Evolutionary conservation across 2,329 filamentous ascomycete genomes (phyloP), one percentile per base, ranked within the genome.

Genomic region (Falciphora oryzae): DNA sequence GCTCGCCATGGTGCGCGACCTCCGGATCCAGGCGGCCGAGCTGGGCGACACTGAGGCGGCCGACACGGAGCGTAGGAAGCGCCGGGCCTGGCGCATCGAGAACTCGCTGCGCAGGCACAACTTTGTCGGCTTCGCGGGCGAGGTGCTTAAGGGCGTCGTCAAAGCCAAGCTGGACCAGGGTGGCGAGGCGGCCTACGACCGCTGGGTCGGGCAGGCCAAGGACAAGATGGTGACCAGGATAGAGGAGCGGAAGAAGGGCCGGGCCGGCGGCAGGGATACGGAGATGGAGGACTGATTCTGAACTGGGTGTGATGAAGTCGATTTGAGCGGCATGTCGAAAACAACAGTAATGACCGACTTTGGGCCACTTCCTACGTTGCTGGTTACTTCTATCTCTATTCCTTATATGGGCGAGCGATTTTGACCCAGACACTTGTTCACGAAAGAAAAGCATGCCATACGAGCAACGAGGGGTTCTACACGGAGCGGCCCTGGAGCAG

Each of bases 101-200:
- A 99, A 99, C 77, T 90, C 93, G 14, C 81, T 99, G 72, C 81
- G 95, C 66, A 82, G 91, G 71, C 94, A 97, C 77, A 99, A 99
- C 77, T 99, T 99, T 79, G 91, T 99, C 0, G 94, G 93, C 0
- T 97, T 99, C 72, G 90, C 94, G 3, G 93, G 92, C 16, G 93
- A 97, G 80, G 82, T 97, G 66, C 79, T 97, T 70, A 96, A 95
- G 81, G 90, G 88, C 0, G 94, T 97, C 4, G 90, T 92, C n/a
- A 82, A 78, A 68, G 76, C 79, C 67, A 97, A 96, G 81, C 74
- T 96, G 57, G 80, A 82, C 66, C 83, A 89, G 68, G 89, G 85
- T 0, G 57, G 28, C 16, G 80, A 84, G 3, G 84, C 80, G 16
- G 87, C 81, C 16, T 95, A 94, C 75, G 83, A 89, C 1, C 79